Evolutionary conservation across 2,329 filamentous ascomycete genomes (phyloP).

Genomic region (Aspergillus costaricaensis): DNA sequence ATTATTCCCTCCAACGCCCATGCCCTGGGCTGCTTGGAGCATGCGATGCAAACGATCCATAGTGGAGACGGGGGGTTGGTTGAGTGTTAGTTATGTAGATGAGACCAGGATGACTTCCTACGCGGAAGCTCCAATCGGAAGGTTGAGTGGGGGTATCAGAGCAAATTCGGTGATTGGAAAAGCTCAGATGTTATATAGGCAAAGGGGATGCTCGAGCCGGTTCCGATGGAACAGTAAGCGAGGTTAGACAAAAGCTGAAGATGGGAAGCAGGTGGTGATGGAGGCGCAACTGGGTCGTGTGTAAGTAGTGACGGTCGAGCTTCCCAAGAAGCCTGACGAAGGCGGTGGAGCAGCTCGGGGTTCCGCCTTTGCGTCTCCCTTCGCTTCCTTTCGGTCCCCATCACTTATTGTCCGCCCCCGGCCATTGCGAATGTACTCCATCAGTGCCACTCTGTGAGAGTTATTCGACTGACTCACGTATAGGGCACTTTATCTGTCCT

Average conservation of each 20-base stretch:
- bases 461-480: neutral
- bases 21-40: slow-evolving; percentile 71
- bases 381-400: slow-evolving; percentile 21
- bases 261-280: slow-evolving; percentile 3
- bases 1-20: slow-evolving; percentile 48
- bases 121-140: slow-evolving; percentile 30
- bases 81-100: slow-evolving; percentile 17
- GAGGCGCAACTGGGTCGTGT: slow-evolving; percentile 14
- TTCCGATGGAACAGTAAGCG: neutral
- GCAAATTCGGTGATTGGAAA: neutral
- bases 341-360: slow-evolving; percentile 32
- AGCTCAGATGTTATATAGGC: neutral
- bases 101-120: slow-evolving; percentile 31
- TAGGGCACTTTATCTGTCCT: neutral
- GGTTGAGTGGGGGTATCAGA: slow-evolving; percentile 7
- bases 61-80: slow-evolving; percentile 29
- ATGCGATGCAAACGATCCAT: slow-evolving; percentile 95
- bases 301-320: slow-evolving; percentile 15
- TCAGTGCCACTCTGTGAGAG: slow-evolving; percentile 13
- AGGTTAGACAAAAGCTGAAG: neutral
- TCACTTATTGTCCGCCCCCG: slow-evolving; percentile 18
- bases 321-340: slow-evolving; percentile 34
- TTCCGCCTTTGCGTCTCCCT: slow-evolving; percentile 27
- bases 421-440: slow-evolving; percentile 15
- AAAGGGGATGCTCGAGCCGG: neutral